A percentile compares a stretch with the other conserved stretches of the same genome.
Evolutionary conservation across 495 filamentous ascomycete genomes (phyloP).

Genomic region (Aspergillus sclerotiicarbonarius): DNA sequence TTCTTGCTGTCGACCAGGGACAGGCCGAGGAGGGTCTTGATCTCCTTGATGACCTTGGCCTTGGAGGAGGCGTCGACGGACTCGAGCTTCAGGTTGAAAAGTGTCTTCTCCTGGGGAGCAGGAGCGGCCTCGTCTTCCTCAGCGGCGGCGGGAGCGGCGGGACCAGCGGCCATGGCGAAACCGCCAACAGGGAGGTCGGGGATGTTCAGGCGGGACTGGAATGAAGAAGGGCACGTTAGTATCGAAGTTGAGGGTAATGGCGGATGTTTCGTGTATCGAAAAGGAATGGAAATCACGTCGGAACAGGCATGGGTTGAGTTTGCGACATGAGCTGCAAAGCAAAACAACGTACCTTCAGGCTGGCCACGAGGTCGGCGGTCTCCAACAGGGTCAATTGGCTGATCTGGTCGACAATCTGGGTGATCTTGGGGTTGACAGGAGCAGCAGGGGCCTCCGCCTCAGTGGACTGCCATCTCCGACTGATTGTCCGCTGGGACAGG

Average conservation of each 20-base stretch:
- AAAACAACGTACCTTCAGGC: slow-evolving; percentile 69
- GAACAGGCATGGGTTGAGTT: background rate
- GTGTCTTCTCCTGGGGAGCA: slow-evolving; percentile 86
- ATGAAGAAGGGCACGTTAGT: slow-evolving; percentile 1
- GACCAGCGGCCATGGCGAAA: slow-evolving; percentile 64
- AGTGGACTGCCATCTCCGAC: slow-evolving; percentile 49
- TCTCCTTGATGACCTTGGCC: slow-evolving; percentile 99
- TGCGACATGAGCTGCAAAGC: slow-evolving; percentile 3
- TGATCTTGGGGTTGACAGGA: slow-evolving; percentile 77
- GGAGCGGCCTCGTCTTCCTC: slow-evolving; percentile 86
- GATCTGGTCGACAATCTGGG: slow-evolving; percentile 93
- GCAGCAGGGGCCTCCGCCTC: slow-evolving; percentile 55
- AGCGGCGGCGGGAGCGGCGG: slow-evolving; percentile 62
- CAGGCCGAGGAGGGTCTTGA: slow-evolving; percentile 92
- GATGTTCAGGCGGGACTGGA: slow-evolving; percentile 90
- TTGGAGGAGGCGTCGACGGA: slow-evolving; percentile 85
- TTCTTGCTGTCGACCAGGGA: slow-evolving; percentile 99
- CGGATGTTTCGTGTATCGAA: background rate
- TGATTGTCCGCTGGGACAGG: slow-evolving; percentile 39
- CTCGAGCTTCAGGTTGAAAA: slow-evolving; percentile 92
- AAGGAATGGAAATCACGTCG: background rate
- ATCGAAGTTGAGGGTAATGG: background rate
- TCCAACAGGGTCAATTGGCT: slow-evolving; percentile 95
- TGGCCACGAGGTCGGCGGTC: slow-evolving; percentile 91
- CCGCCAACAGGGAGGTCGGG: slow-evolving; percentile 94